Percentiles rank a stretch among this genome's conserved stretches.
Conservation (phyloP, 148 eudicot genomes). For the Cornus kousa region DNA sequence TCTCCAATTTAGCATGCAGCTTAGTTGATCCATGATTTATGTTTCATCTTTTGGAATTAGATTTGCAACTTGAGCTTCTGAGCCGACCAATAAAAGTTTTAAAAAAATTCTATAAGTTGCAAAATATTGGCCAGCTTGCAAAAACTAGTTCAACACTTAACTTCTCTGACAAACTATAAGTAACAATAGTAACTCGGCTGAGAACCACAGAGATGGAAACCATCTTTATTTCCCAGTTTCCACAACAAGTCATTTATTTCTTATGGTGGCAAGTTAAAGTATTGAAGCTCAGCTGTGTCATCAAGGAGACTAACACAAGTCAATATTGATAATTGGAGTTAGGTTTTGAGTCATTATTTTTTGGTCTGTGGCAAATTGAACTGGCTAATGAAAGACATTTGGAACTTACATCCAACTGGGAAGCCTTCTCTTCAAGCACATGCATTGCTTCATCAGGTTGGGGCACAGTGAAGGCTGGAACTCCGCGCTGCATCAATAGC, state of each 20-base stretch:
- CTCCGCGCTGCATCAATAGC: constrained; percentile 52
- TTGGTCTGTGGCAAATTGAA: neutral
- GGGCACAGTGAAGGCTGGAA: constrained; percentile 91
- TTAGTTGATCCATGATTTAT: too few relatives aligned
- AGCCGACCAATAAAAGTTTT: neutral
- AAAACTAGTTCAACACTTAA: neutral
- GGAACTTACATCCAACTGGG: constrained; percentile 69
- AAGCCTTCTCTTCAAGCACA: constrained; percentile 76
- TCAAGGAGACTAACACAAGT: neutral
- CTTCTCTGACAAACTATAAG: constrained; percentile 1
- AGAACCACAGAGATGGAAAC: neutral
- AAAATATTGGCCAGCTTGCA: neutral
- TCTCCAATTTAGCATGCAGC: neutral
- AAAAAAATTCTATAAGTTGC: too few relatives aligned
- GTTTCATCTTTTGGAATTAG: neutral
- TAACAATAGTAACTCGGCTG: neutral
- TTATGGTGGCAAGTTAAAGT: neutral
- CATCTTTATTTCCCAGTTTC: neutral
- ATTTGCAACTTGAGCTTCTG: neutral
- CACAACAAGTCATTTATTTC: neutral
- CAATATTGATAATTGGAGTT: neutral
- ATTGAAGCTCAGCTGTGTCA: neutral
- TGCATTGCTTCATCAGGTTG: constrained; percentile 97
- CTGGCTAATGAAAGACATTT: neutral
- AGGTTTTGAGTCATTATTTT: neutral